These are phyloP conservation scores for Lentinula sp. DNA, from an alignment of 768 basidiomycete species.

Conservation along the genomic window DNA sequence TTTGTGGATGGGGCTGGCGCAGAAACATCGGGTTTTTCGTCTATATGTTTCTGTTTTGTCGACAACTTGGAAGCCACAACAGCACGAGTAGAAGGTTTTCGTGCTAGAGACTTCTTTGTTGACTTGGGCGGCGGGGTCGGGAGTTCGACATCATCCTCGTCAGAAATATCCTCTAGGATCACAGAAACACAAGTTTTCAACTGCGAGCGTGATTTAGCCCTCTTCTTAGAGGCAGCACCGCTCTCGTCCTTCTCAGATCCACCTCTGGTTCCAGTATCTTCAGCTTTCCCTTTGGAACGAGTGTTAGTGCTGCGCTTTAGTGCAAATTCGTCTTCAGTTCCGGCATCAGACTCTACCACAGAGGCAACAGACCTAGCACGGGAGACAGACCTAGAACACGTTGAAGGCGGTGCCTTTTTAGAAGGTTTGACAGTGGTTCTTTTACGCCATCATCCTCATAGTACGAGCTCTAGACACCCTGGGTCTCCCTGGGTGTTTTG, in stretches of 20 bases:
- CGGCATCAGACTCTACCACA: constrained; percentile 8
- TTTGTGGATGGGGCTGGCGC: not conserved
- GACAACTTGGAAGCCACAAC: constrained; percentile 5
- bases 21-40: constrained; percentile 11
- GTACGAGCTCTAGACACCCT: not conserved
- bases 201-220: not conserved
- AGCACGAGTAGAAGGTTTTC: constrained; percentile 9
- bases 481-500: constrained; percentile 4
- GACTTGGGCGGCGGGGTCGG: constrained; percentile 3
- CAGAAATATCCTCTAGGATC: constrained; percentile 2
- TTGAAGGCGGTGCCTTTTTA: constrained; percentile 7
- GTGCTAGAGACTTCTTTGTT: not conserved
- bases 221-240: constrained; percentile 1
- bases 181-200: constrained; percentile 5
- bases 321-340: constrained; percentile 6
- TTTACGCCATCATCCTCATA: constrained; percentile 3
- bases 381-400: constrained; percentile 7
- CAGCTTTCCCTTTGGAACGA: constrained; percentile 9
- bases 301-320: not conserved
- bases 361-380: constrained; percentile 1
- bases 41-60: constrained; percentile 8
- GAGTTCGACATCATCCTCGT: not conserved
- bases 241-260: constrained; percentile 1
- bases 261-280: not conserved
- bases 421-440: constrained; percentile 10